Conservation (phyloP, 2,329 filamentous ascomycete genomes). For the Simplicillium sp. region DNA sequence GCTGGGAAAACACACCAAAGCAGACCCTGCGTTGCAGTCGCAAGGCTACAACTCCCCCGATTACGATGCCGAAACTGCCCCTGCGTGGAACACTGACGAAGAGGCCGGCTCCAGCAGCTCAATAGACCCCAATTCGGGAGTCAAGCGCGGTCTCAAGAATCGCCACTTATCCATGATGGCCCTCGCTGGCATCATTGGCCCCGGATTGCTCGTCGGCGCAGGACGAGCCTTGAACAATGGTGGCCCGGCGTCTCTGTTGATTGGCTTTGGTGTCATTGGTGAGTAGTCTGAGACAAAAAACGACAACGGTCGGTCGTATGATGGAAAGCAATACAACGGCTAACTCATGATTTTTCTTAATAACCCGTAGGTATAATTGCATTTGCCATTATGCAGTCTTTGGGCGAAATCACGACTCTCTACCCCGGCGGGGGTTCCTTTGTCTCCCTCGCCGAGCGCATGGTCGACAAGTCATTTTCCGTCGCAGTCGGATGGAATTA, state of each 20-base stretch:
- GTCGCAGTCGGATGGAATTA: slow-evolving; percentile 66
- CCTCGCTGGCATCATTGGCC: slow-evolving; percentile 54
- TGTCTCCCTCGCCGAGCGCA: slow-evolving; percentile 58
- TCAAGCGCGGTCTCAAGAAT: slow-evolving; percentile 61
- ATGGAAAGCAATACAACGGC: background rate
- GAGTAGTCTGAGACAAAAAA: slow-evolving; percentile 12
- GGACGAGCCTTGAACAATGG: slow-evolving; percentile 60
- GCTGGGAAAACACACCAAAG: background rate
- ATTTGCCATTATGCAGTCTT: slow-evolving; percentile 58
- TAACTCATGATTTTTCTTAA: slow-evolving; percentile 10
- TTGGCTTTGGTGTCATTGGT: slow-evolving; percentile 63
- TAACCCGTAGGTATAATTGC: slow-evolving; percentile 45
- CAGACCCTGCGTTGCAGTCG: background rate
- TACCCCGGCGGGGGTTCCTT: slow-evolving; percentile 65
- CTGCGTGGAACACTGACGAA: slow-evolving; percentile 9
- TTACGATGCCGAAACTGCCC: background rate
- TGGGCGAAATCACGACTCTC: slow-evolving; percentile 66
- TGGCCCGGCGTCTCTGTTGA: slow-evolving; percentile 62
- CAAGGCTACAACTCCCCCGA: slow-evolving; percentile 5
- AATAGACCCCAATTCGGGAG: slow-evolving; percentile 53
- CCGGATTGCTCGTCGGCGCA: slow-evolving; percentile 62
- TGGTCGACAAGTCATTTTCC: slow-evolving; percentile 61
- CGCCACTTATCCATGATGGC: slow-evolving; percentile 59
- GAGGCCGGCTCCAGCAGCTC: slow-evolving; percentile 24
- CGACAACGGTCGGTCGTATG: background rate